A percentile compares a stretch with the other conserved stretches of the same genome.
phyloP scores from a whole-genome alignment of 2,329 filamentous ascomycete genomes.

The Fusarium temperatum region DNA sequence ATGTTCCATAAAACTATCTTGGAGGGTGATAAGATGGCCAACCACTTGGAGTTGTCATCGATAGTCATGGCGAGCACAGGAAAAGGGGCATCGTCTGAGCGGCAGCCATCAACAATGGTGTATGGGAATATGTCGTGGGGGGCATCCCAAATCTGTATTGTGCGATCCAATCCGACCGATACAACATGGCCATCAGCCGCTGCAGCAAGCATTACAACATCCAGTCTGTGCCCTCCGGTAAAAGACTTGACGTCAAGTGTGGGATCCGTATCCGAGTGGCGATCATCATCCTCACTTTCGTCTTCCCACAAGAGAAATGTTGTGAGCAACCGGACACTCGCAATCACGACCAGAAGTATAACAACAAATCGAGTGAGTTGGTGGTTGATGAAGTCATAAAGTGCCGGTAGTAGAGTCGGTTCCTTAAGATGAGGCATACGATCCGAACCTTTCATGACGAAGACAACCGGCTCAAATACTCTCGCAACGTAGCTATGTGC shows the following conservation, averaged over 20 bases:
- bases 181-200: conserved; percentile 72
- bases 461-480: conserved; percentile 78
- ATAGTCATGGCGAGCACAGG: conserved; percentile 71
- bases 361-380: conserved; percentile 68
- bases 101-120: conserved; percentile 52
- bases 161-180: conserved; percentile 75
- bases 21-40: conserved; percentile 71
- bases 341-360: conserved; percentile 69
- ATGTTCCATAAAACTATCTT: conserved; percentile 72
- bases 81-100: conserved; percentile 58
- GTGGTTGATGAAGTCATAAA: conserved; percentile 73
- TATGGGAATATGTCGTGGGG: conserved; percentile 56
- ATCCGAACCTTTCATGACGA: conserved; percentile 75
- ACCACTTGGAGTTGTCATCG: conserved; percentile 69
- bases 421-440: conserved; percentile 63
- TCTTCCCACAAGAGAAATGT: conserved; percentile 79
- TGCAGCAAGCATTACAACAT: conserved; percentile 71
- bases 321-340: conserved; percentile 74
- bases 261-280: conserved; percentile 56
- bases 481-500: conserved; percentile 76
- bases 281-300: conserved; percentile 55
- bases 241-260: conserved; percentile 69
- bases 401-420: conserved; percentile 49
- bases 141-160: conserved; percentile 72
- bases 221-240: conserved; percentile 70